Evolutionary conservation across 768 basidiomycete species (phyloP), one percentile per base, ranked within the genome.

Genomic region (Sistotremastrum niveocremeum): DNA sequence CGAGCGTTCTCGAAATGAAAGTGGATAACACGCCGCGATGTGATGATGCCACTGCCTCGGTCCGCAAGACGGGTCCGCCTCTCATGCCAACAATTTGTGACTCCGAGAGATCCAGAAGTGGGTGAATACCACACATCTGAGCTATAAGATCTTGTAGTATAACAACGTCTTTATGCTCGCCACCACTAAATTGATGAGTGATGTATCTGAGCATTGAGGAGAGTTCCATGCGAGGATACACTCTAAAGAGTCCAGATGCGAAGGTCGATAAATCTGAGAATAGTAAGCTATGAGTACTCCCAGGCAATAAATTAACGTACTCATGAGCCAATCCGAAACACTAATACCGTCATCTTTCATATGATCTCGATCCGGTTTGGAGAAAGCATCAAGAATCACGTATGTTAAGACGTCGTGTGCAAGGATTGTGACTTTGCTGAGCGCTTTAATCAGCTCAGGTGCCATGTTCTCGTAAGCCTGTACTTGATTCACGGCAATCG

Each of bases 401-500:
- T 81, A 98, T 11, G 88, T 79, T 7, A 97, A 68, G 6, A 95
- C 88, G 57, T 99, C 95, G 57, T 89, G 97, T 5, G 88, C 88
- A 74, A 99, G 83, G 51, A 81, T 82, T 3, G 89, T 90, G 52
- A 90, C 79, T 63, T 86, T 93, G 58, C 85, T 71, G 53, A 90
- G 70, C 11, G 84, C 84, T 54, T 90, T 89, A 29, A 98, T 84
- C 38, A 97, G 84, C 20, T 91, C 87, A 37, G 73, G 74, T 7
- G 87, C 88, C 45, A 95, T 64, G 62, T 98, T 99, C 58, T 94
- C 87, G 57, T 99, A 99, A 9, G 87, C 81, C 82, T 90, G 89
- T 48, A 97, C 84, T 62, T 98, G 95, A 52, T 82, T 81, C 41
- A 99, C 80, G 0, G 85, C 88, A 50, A 86, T 84, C 28, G 74